Conservation (phyloP, 2,329 filamentous ascomycete genomes). For the Pseudocercospora eumusae region DNA sequence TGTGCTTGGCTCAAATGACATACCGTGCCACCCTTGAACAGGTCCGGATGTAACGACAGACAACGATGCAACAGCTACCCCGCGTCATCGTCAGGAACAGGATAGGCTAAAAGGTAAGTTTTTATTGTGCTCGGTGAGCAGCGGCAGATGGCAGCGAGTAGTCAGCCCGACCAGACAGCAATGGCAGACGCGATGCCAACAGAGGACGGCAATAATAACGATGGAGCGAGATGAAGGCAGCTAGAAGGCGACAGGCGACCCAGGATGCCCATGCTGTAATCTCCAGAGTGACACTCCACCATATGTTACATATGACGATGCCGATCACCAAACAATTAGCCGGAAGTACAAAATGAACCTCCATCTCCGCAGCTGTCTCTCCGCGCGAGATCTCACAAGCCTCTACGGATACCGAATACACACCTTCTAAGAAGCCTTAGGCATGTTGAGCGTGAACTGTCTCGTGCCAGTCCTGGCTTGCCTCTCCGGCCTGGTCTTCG, state of each 20-base stretch:
- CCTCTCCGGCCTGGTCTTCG: constrained; percentile 10
- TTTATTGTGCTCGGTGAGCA: not conserved
- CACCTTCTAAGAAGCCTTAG: too few species aligned
- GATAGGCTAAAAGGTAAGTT: too few species aligned
- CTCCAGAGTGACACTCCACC: not conserved
- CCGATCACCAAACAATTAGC: constrained; percentile 9
- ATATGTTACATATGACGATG: constrained; percentile 10
- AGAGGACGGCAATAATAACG: not conserved
- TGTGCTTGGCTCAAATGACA: not conserved
- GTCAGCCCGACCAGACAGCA: not conserved
- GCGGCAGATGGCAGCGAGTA: constrained; percentile 1
- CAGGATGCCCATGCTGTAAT: constrained; percentile 10
- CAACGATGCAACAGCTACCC: not conserved
- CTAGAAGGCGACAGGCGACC: not conserved
- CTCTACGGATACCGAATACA: too few species aligned
- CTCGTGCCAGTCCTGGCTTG: constrained; percentile 12
- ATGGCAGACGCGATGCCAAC: not conserved
- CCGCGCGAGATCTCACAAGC: not conserved
- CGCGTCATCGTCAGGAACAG: not conserved
- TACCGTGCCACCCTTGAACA: constrained; percentile 1
- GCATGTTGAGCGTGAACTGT: constrained; percentile 19
- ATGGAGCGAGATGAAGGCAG: not conserved
- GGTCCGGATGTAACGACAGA: not conserved
- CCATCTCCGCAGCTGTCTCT: not conserved
- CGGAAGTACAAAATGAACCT: constrained; percentile 3